Conservation (phyloP, 225 moss, liverwort and hornwort genomes). For the Pseudisothecium myosuroides region DNA sequence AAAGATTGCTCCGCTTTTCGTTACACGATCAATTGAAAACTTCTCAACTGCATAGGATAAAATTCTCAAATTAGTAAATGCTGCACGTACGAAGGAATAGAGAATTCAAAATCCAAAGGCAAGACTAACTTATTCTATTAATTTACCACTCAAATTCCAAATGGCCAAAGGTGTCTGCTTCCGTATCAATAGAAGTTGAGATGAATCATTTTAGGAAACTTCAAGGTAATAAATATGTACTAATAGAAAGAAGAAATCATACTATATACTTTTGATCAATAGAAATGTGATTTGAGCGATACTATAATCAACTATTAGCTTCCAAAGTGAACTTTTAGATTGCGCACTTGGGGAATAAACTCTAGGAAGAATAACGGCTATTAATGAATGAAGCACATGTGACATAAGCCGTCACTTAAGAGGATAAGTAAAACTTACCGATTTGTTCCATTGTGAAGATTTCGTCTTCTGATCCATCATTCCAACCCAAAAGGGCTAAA, state of each 20-base stretch:
- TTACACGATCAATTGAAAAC: conserved; percentile 89
- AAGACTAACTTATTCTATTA: not conserved
- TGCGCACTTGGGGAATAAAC: not conserved
- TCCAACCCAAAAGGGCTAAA: conserved; percentile 94
- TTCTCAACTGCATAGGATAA: conserved; percentile 55
- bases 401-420: too few species aligned
- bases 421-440: conserved; percentile 22
- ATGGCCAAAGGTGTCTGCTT: not conserved
- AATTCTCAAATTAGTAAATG: not conserved
- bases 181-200: not conserved
- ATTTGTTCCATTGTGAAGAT: conserved; percentile 71
- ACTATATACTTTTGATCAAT: not conserved
- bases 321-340: not conserved
- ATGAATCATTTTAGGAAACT: not conserved
- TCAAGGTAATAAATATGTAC: not conserved
- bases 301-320: not conserved
- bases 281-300: not conserved
- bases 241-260: not conserved
- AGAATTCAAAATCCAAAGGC: not conserved
- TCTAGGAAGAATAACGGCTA: not conserved
- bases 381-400: not conserved
- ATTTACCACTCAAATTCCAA: not conserved
- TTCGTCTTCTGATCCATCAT: conserved; percentile 94
- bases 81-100: not conserved
- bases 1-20: conserved; percentile 96